Percentiles rank a stretch among this genome's conserved stretches.
These are phyloP conservation scores for Juncus inflexus DNA, from an alignment of 176 grass and related monocot genomes.

Conservation along the genomic window DNA sequence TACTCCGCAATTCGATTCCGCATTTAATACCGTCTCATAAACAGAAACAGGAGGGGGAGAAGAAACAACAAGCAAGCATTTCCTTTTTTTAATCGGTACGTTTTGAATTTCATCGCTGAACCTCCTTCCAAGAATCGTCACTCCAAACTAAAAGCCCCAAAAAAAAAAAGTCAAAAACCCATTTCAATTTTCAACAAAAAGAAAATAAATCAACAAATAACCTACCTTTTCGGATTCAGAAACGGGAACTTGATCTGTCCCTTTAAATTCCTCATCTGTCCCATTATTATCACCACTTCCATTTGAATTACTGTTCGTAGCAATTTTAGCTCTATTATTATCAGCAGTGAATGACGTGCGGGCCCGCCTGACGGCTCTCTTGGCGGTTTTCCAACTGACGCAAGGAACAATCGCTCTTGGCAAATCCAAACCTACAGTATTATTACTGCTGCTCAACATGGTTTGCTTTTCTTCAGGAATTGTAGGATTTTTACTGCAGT, in stretches of 20 bases:
- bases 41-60: constrained; percentile 45
- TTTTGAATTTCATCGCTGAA: constrained; percentile 67
- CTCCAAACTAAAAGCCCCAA: constrained; percentile 56
- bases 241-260: constrained; percentile 33
- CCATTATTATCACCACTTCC: constrained; percentile 22
- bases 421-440: constrained; percentile 47
- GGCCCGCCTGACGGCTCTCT: constrained; percentile 61
- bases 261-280: constrained; percentile 32
- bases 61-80: constrained; percentile 52
- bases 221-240: constrained; percentile 84
- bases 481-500: too few species aligned
- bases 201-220: too few species aligned
- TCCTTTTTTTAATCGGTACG: constrained; percentile 97
- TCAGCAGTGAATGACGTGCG: constrained; percentile 55
- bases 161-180: constrained; percentile 10
- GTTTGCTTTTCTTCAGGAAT: constrained; percentile 13
- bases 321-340: constrained; percentile 32
- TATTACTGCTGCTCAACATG: constrained; percentile 44
- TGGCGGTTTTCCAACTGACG: constrained; percentile 66
- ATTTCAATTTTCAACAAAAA: too few species aligned
- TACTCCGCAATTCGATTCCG: constrained; percentile 31
- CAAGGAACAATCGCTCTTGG: constrained; percentile 49
- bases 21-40: constrained; percentile 40
- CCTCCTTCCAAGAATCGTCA: constrained; percentile 81
- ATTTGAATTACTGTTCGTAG: constrained; percentile 37